These are phyloP conservation scores for Neolecta irregularis DNA, from an alignment of 1,139 yeast species.

Conservation along the genomic window DNA sequence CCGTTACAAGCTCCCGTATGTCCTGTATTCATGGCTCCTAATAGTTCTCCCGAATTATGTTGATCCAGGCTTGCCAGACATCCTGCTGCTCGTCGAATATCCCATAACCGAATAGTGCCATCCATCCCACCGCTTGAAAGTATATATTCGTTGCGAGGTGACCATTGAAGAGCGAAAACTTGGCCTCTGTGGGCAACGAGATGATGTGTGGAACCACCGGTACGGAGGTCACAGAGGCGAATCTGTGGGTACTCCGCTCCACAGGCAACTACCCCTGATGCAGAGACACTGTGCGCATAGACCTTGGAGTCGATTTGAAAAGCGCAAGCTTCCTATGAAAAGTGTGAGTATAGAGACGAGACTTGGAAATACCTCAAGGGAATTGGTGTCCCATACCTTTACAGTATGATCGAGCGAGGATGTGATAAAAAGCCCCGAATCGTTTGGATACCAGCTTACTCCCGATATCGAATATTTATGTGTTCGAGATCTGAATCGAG, in stretches of 20 bases:
- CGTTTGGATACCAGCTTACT: slow-evolving; percentile 79
- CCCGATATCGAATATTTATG: slow-evolving; percentile 58
- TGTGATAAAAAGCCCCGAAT: slow-evolving; percentile 71
- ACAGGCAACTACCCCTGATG: slow-evolving; percentile 19
- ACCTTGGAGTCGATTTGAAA: slow-evolving; percentile 37
- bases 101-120: slow-evolving; percentile 50
- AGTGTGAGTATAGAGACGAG: not conserved
- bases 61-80: slow-evolving; percentile 50
- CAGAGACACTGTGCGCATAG: slow-evolving; percentile 23
- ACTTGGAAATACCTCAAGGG: slow-evolving; percentile 19
- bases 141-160: slow-evolving; percentile 45
- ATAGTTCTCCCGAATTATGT: slow-evolving; percentile 19
- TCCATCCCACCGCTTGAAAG: slow-evolving; percentile 67
- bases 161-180: slow-evolving; percentile 58
- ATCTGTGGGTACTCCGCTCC: slow-evolving; percentile 60
- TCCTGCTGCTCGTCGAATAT: slow-evolving; percentile 50
- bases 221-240: slow-evolving; percentile 51
- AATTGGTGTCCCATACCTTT: slow-evolving; percentile 69
- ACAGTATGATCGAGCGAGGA: slow-evolving; percentile 68
- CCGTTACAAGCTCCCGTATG: slow-evolving; percentile 70
- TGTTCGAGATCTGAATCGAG: too few species aligned
- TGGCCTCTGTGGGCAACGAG: slow-evolving; percentile 43
- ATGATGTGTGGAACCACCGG: slow-evolving; percentile 57
- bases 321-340: slow-evolving; percentile 37
- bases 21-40: slow-evolving; percentile 29